A percentile compares a stretch with the other conserved stretches of the same genome.
Conservation (phyloP, 169 alveolate species). For the Cryptosporidium bovis region DNA sequence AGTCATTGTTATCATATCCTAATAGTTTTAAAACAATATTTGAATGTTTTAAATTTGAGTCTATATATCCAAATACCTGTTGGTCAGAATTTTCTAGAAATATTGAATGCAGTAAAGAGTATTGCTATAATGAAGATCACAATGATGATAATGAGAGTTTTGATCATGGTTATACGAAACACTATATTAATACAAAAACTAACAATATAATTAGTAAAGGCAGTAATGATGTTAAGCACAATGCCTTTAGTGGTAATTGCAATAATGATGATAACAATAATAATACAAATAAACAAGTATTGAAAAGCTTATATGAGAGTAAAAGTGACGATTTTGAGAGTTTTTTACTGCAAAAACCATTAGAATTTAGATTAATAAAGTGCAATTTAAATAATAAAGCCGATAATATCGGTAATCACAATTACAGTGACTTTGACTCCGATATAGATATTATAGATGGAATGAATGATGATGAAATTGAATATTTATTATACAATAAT, state of each 20-base stretch:
- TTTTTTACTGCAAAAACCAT: slow-evolving; percentile 35
- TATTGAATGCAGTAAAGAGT: background rate
- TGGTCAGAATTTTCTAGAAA: slow-evolving; percentile 35
- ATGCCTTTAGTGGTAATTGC: background rate
- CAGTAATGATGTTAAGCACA: background rate
- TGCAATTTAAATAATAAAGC: background rate
- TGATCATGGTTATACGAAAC: too few relatives aligned
- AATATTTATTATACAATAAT: slow-evolving; percentile 15
- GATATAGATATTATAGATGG: slow-evolving; percentile 29
- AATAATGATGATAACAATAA: background rate
- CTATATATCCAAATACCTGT: slow-evolving; percentile 62
- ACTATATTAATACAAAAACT: background rate
- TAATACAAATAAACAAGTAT: background rate
- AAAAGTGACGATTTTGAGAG: slow-evolving; percentile 36
- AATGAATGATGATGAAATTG: slow-evolving; percentile 58
- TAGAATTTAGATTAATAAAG: slow-evolving; percentile 24
- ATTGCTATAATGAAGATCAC: slow-evolving; percentile 8
- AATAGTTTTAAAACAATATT: slow-evolving; percentile 50
- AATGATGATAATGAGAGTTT: background rate
- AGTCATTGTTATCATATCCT: slow-evolving; percentile 41
- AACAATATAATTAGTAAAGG: background rate
- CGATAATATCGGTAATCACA: background rate
- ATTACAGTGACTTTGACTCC: background rate
- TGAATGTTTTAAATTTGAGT: slow-evolving; percentile 66
- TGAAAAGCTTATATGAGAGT: background rate